phyloP scores from a whole-genome alignment of 1,284 basidiomycete species.

The Inonotus obliquus region DNA sequence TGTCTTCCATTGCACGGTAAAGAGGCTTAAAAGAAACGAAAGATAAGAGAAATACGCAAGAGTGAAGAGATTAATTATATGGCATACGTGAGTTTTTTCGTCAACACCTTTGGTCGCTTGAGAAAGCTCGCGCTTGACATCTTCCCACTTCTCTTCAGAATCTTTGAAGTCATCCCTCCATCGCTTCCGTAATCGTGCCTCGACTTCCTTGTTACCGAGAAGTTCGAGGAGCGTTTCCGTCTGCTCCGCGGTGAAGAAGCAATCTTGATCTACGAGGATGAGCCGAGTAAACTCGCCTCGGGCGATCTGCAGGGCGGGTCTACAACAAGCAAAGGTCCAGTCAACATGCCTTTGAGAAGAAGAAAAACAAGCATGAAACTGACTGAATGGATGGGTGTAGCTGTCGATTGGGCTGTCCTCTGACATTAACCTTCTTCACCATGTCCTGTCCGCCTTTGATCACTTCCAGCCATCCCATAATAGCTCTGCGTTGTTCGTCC shows the following conservation, averaged over 20 bases:
- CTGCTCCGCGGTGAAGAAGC: conserved; percentile 69
- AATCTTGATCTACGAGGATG: conserved; percentile 84
- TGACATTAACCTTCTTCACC: conserved; percentile 81
- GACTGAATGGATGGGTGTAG: conserved; percentile 67
- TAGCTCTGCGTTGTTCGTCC: conserved; percentile 84
- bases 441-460: conserved; percentile 82
- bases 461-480: conserved; percentile 87
- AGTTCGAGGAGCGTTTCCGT: conserved; percentile 75
- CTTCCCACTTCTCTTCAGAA: conserved; percentile 71
- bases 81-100: not conserved
- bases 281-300: conserved; percentile 59
- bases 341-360: not conserved
- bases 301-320: conserved; percentile 51
- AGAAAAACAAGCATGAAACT: conserved; percentile 27
- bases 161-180: conserved; percentile 59
- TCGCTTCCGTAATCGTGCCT: conserved; percentile 43
- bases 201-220: conserved; percentile 60
- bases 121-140: conserved; percentile 41
- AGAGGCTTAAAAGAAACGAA: not conserved
- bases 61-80: not conserved
- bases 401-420: conserved; percentile 31
- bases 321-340: conserved; percentile 24
- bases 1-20: conserved; percentile 66
- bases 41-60: not conserved
- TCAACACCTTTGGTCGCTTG: conserved; percentile 21